Conservation (phyloP, 768 basidiomycete species). For the Rubroboletus satanas region DNA sequence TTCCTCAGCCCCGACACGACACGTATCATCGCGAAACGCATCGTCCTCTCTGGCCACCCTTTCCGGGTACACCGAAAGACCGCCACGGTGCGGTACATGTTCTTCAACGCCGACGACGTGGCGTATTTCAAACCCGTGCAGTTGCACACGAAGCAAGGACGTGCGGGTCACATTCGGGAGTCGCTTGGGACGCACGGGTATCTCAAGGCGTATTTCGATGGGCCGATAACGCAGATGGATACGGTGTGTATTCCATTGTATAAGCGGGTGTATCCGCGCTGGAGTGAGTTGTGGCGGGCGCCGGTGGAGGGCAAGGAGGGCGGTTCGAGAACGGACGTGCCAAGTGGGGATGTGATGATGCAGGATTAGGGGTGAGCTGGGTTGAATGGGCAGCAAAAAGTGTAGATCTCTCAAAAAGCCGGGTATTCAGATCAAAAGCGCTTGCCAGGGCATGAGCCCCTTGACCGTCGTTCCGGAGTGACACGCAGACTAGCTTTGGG, state of each 20-base stretch:
- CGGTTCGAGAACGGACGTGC: not conserved
- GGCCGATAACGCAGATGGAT: slow-evolving; percentile 93
- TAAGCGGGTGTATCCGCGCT: slow-evolving; percentile 91
- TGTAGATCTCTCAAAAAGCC: not conserved
- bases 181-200: slow-evolving; percentile 96
- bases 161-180: slow-evolving; percentile 85
- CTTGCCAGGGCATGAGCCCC: no score
- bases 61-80: slow-evolving; percentile 97
- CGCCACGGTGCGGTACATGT: slow-evolving; percentile 97
- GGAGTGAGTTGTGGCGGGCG: slow-evolving; percentile 55
- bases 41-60: slow-evolving; percentile 92
- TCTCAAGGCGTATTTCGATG: slow-evolving; percentile 95
- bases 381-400: not conserved
- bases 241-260: slow-evolving; percentile 94
- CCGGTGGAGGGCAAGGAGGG: not conserved
- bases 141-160: slow-evolving; percentile 86
- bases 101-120: slow-evolving; percentile 93
- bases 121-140: slow-evolving; percentile 92
- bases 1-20: slow-evolving; percentile 89
- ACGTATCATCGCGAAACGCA: slow-evolving; percentile 87
- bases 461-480: not conserved
- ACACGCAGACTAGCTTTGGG: not conserved
- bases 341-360: slow-evolving; percentile 26
- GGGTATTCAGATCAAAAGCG: not conserved
- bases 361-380: slow-evolving; percentile 3